Evolutionary conservation across 495 filamentous ascomycete genomes (phyloP).

Genomic region (Trichoderma asperelloides): DNA sequence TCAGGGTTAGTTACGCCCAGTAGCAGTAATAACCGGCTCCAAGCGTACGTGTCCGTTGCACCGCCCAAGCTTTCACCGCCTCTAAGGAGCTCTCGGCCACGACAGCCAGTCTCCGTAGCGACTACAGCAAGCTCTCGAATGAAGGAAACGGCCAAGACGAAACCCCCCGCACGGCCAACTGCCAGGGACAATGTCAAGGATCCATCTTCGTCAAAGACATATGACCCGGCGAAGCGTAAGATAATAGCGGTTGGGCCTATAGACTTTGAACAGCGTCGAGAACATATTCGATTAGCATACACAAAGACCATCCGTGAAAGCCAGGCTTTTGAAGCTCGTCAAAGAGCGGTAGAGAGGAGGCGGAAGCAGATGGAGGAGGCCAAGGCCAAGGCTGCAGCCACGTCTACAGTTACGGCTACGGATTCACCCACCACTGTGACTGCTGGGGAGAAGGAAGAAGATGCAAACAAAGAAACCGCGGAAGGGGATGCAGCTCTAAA

Average conservation of each 20-base stretch:
- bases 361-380: constrained; percentile 33
- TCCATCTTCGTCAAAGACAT: constrained; percentile 23
- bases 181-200: not conserved
- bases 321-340: constrained; percentile 48
- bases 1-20: constrained; percentile 19
- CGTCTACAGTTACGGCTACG: not conserved
- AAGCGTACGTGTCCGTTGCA: constrained; percentile 41
- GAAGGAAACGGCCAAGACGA: constrained; percentile 28
- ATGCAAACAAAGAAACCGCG: constrained; percentile 11
- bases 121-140: constrained; percentile 56
- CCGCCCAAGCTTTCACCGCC: constrained; percentile 52
- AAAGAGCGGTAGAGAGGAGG: constrained; percentile 32
- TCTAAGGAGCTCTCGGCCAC: constrained; percentile 70
- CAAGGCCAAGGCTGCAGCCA: constrained; percentile 19
- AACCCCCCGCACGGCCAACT: not conserved
- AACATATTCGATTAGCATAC: constrained; percentile 71
- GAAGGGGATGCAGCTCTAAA: not conserved
- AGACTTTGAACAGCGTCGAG: constrained; percentile 69
- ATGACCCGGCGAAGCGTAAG: constrained; percentile 29
- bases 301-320: constrained; percentile 65
- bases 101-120: constrained; percentile 71
- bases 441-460: constrained; percentile 10
- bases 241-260: constrained; percentile 54
- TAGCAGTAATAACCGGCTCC: constrained; percentile 36
- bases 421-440: constrained; percentile 9